A percentile compares a stretch with the other conserved stretches of the same genome.
These are phyloP conservation scores for Geotrichum siamense DNA, from an alignment of 1,139 yeast species.

Conservation along the genomic window DNA sequence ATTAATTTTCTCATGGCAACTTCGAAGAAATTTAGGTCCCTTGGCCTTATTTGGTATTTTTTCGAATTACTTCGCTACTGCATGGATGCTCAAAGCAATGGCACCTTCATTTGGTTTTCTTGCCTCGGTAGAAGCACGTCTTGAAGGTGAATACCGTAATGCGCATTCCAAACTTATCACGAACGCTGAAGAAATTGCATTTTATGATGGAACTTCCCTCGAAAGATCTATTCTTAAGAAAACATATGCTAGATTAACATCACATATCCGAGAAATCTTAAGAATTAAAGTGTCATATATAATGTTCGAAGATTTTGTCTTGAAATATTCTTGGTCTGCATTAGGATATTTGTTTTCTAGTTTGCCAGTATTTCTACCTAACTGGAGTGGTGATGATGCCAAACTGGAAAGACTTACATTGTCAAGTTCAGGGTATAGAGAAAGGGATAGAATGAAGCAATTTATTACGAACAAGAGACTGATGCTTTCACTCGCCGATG, in stretches of 20 bases:
- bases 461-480: constrained; percentile 86
- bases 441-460: constrained; percentile 57
- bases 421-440: constrained; percentile 26
- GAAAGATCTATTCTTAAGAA: constrained; percentile 62
- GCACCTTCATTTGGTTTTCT: constrained; percentile 86
- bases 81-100: constrained; percentile 59
- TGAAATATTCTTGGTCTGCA: constrained; percentile 93
- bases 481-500: constrained; percentile 88
- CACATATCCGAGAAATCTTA: constrained; percentile 41
- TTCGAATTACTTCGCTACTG: constrained; percentile 73
- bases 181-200: constrained; percentile 90
- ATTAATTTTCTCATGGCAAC: constrained; percentile 77
- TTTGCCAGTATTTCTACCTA: constrained; percentile 62
- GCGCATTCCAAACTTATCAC: constrained; percentile 79
- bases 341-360: constrained; percentile 88
- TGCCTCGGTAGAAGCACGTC: constrained; percentile 57
- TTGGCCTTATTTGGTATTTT: constrained; percentile 78
- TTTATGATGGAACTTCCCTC: constrained; percentile 82
- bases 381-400: constrained; percentile 35
- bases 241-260: constrained; percentile 54
- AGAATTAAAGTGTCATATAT: constrained; percentile 52
- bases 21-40: constrained; percentile 78
- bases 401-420: constrained; percentile 18
- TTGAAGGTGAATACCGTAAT: constrained; percentile 86
- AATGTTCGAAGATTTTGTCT: constrained; percentile 74